Evolutionary conservation across 805 yeast genomes (phyloP).

Genomic region (Priceomyces castillae): DNA sequence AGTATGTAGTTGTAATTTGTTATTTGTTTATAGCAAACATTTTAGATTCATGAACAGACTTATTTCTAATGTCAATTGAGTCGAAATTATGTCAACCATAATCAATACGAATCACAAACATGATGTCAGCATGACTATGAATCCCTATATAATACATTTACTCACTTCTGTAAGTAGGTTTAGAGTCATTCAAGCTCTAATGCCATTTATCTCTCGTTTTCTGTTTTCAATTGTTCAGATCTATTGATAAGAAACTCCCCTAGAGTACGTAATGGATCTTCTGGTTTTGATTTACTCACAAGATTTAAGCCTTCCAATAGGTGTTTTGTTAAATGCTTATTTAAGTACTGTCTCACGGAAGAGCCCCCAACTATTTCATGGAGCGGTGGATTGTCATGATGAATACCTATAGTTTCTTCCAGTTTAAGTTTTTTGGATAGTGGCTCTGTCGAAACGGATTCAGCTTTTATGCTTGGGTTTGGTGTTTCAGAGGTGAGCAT

Average conservation of each 20-base stretch:
- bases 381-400: conserved; percentile 23
- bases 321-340: conserved; percentile 59
- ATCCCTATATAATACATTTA: too few relatives aligned
- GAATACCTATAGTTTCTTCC: conserved; percentile 6
- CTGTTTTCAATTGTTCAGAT: conserved; percentile 8
- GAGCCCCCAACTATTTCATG: conserved; percentile 68
- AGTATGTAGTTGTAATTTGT: too few relatives aligned
- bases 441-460: conserved; percentile 1
- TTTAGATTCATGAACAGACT: too few relatives aligned
- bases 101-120: too few relatives aligned
- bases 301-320: conserved; percentile 61
- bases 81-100: too few relatives aligned
- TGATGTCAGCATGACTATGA: too few relatives aligned
- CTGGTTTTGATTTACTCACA: conserved; percentile 51
- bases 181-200: too few relatives aligned
- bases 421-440: conserved; percentile 4
- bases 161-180: too few relatives aligned
- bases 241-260: conserved; percentile 51
- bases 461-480: neutral
- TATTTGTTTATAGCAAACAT: too few relatives aligned
- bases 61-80: too few relatives aligned
- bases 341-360: conserved; percentile 65
- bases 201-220: neutral
- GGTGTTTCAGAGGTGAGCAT: neutral
- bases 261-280: conserved; percentile 49